Evolutionary conservation across 2,329 filamentous ascomycete genomes (phyloP), one percentile per base, ranked within the genome.

Genomic region (Berkeleyomyces basicola): DNA sequence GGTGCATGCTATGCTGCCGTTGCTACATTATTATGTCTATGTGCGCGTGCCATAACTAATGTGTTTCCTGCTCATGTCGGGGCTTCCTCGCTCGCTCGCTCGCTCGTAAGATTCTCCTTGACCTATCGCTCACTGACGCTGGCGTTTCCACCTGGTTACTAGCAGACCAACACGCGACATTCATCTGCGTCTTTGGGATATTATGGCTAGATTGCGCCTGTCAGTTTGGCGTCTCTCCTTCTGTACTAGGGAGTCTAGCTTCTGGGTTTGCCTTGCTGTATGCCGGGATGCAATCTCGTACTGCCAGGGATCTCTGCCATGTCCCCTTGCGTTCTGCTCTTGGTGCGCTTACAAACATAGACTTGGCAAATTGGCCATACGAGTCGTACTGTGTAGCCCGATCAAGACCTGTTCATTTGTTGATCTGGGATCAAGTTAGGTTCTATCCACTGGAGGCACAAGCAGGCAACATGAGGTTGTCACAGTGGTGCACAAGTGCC

Each of bases 21-120:
- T 55, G 51, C 51, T 55, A 39, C 51, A 55, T 55, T 55, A 7
- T 55, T 55, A 55, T 55, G 31, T 55, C 33, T 55, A 39, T 55
- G 51, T 55, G 51, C 51, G 36, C 33, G 51, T 55, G 51, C 14
- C 51, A 55, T 55, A 36, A 55, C 51, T 55, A 31, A 55, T 55
- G 51, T 55, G 51, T 55, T 55, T 14, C 10, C 33, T 55, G 51
- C 51, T 55, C 51, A 55, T 55, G 51, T 55, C 10, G 16, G 10
- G 51, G 33, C 51, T 36, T 55, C 46, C 46, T 49, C 31, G 46
- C 46, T 23, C 7, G n/a, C 37, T 55, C 49, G 49, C 14, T 55
- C 39, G 51, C 51, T 55, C 36, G 51, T 55, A 55, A 39, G 51
- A 55, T 55, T 46, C 23, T 46, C 43, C 43, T 46, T 46, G 43